Base-by-base conservation (phyloP, 2,329 filamentous ascomycete species). In the Helotiales sp. region DNA sequence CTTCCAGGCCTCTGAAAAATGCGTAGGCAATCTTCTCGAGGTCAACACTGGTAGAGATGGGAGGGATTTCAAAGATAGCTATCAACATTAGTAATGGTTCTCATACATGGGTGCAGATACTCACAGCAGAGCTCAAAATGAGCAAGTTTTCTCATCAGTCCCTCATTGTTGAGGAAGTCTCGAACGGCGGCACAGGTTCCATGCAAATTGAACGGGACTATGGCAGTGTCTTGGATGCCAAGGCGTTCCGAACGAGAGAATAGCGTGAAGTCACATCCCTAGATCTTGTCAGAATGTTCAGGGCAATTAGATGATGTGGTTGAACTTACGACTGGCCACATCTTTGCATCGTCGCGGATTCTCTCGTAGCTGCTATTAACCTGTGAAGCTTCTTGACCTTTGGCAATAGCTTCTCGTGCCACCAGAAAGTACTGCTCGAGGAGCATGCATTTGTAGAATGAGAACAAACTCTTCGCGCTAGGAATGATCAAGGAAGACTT, bases 161-260 rank as follows among this genome's bases (percentile, higher is more conserved):
- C 32, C 10, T 59, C 55, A 8, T 13, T 6, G 0, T 26, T 6
- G 15, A 15, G 2, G 37, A 59, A 59, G 22, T n/a, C 43, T 24
- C 20, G 13, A n/a, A 22, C 34, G 3, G 32, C 32, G 34, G 13
- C 13, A 28, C 10, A 28, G 24, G 34, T 59, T 40, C 55, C 55
- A n/a, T 26, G 10, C 15, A 59, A 2, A 17, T 59, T 43, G 34
- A 26, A 59, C 2, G 55, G 55, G 37, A 43, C 32, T 20, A 43
- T 26, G 6, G 37, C 11, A 6, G 37, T 28, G n/a, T 59, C 28
- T 17, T 59, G 55, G 17, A 22, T 20, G 3, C 24, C 24, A 10
- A 59, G 20, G 28, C 55, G 55, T 40, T 59, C 55, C 15, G 55
- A 59, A 28, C 22, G 55, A n/a, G 34, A 40, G 55, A 43, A 59